A percentile compares a stretch with the other conserved stretches of the same genome.
Conservation (phyloP, 2,329 filamentous ascomycete genomes). For the Ceratocystis smalleyi region DNA sequence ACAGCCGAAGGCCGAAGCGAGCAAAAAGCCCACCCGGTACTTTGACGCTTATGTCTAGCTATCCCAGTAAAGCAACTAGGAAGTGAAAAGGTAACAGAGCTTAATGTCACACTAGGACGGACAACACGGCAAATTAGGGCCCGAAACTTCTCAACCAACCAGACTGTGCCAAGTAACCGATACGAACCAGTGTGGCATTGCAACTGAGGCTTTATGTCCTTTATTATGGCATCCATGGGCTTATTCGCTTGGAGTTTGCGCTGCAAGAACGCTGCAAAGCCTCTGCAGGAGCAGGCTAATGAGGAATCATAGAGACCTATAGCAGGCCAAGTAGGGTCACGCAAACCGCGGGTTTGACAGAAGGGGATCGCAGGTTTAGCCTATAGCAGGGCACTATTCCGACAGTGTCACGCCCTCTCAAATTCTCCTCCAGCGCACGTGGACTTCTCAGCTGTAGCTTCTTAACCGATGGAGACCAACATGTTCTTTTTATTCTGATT, state of each 20-base stretch:
- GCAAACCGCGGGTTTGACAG: neutral
- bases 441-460: neutral
- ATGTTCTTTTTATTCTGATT: neutral
- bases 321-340: neutral
- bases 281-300: neutral
- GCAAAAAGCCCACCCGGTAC: neutral
- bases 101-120: neutral
- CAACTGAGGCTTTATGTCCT: slow-evolving; percentile 1
- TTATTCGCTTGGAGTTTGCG: too few species aligned
- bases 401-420: too few species aligned
- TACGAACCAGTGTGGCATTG: slow-evolving; percentile 1
- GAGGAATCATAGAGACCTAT: neutral
- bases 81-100: neutral
- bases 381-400: too few species aligned
- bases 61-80: neutral
- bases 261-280: too few species aligned
- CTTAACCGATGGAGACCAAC: neutral
- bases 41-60: neutral
- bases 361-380: too few species aligned
- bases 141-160: neutral
- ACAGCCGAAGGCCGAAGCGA: neutral
- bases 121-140: neutral
- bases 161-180: neutral
- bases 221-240: too few species aligned
- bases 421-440: neutral